Conservation (phyloP, 2,329 filamentous ascomycete genomes). For the Penicillium palitans region DNA sequence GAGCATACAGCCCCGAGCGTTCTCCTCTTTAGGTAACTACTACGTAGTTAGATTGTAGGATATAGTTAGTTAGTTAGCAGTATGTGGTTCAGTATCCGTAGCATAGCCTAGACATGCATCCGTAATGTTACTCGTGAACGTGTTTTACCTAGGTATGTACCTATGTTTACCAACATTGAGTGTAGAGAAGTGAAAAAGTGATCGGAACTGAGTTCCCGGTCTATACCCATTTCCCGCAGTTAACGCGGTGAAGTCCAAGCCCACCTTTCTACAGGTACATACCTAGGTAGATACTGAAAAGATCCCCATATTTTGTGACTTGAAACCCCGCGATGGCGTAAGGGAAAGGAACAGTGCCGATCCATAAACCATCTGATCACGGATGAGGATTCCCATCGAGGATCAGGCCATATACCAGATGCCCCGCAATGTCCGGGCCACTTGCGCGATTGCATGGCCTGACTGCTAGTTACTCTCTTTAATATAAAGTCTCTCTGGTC, state of each 20-base stretch:
- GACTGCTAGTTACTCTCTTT: conserved; percentile 7
- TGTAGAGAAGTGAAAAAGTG: background rate
- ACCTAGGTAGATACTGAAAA: background rate
- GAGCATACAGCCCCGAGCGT: too few relatives aligned
- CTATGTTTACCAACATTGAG: too few relatives aligned
- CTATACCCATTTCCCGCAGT: background rate
- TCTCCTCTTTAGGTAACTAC: too few relatives aligned
- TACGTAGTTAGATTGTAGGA: too few relatives aligned
- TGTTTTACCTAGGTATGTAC: too few relatives aligned
- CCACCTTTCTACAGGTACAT: background rate
- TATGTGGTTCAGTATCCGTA: too few relatives aligned
- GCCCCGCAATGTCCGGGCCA: conserved; percentile 21
- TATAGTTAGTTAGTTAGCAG: too few relatives aligned
- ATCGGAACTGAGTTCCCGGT: background rate
- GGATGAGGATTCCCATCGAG: conserved; percentile 12
- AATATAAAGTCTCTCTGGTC: conserved; percentile 14
- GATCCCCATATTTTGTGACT: conserved; percentile 10
- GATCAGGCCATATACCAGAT: conserved; percentile 22
- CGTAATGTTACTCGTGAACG: too few relatives aligned
- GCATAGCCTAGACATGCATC: too few relatives aligned
- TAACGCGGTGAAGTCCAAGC: conserved; percentile 1
- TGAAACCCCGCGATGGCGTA: conserved; percentile 26
- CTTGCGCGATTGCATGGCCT: conserved; percentile 21
- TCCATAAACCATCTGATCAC: conserved; percentile 15
- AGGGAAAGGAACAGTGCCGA: conserved; percentile 1